Percentiles rank a stretch among this genome's conserved stretches.
phyloP scores from a whole-genome alignment of 2,329 filamentous ascomycete species.

The Cryphonectria japonica region DNA sequence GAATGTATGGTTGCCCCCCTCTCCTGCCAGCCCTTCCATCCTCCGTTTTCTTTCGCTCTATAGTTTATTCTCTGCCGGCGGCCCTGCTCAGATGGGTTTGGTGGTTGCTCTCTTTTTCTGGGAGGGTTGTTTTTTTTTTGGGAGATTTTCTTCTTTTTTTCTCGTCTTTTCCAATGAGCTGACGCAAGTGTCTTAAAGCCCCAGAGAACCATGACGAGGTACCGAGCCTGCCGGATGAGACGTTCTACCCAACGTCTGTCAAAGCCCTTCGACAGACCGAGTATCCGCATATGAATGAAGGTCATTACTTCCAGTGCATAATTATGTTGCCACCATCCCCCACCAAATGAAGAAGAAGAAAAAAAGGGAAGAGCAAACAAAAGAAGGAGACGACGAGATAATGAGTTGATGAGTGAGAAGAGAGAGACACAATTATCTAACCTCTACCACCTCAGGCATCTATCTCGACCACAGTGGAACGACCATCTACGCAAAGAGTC shows the following conservation, averaged over 20 bases:
- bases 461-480: slow-evolving; percentile 64
- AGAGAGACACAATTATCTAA: not conserved
- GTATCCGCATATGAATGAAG: slow-evolving; percentile 47
- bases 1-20: not conserved
- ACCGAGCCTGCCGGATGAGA: slow-evolving; percentile 15
- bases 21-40: not conserved
- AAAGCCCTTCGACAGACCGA: slow-evolving; percentile 44
- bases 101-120: no score
- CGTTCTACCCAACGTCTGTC: slow-evolving; percentile 30
- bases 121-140: no score
- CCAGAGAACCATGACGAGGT: slow-evolving; percentile 5
- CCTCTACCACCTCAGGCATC: slow-evolving; percentile 38
- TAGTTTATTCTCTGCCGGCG: not conserved
- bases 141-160: no score
- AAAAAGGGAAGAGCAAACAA: not conserved
- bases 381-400: not conserved
- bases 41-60: not conserved
- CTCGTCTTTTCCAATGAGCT: not conserved
- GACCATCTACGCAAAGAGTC: slow-evolving; percentile 61
- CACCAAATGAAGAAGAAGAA: no score
- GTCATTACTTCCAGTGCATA: slow-evolving; percentile 34
- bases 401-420: not conserved
- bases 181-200: slow-evolving; percentile 8
- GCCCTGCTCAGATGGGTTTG: not conserved
- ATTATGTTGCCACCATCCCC: not conserved